Conservation (phyloP, 305 asterid genomes). For the Petunia hybrid region DNA sequence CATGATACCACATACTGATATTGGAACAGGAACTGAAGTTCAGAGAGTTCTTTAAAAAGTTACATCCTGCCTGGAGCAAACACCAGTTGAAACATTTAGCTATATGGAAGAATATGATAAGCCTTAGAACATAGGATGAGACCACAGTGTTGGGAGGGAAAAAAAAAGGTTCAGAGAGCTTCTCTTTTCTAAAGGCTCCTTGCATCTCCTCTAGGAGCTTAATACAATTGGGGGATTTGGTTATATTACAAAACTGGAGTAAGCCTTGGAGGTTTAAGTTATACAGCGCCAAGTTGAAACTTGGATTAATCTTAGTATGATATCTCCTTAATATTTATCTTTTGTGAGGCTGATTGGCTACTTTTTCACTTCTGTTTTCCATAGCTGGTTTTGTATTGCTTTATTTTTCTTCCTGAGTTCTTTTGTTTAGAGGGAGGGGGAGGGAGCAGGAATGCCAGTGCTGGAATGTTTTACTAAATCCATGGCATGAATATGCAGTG, state of each 20-base stretch:
- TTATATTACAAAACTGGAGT: slow-evolving; percentile 24
- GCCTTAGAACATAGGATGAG: background rate
- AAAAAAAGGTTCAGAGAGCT: slow-evolving; percentile 6
- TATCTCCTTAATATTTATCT: background rate
- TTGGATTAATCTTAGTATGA: slow-evolving; percentile 3
- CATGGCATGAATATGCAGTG: background rate
- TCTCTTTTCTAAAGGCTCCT: background rate
- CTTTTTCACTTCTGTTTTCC: slow-evolving; percentile 1
- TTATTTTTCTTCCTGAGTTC: background rate
- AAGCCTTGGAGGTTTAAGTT: background rate
- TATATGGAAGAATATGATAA: background rate
- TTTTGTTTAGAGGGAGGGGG: slow-evolving; percentile 4
- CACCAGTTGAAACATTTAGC: background rate
- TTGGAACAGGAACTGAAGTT: slow-evolving; percentile 10
- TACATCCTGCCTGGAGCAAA: background rate
- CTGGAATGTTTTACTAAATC: background rate
- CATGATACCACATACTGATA: background rate
- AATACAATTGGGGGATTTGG: background rate
- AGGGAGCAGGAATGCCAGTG: background rate
- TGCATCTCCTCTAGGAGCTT: background rate
- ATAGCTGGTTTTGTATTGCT: background rate
- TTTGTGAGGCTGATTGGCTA: background rate
- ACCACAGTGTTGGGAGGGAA: background rate
- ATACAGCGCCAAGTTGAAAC: background rate
- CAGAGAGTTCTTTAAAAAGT: background rate